Conservation (phyloP, 768 basidiomycete genomes). For the Rossbeevera mucosa region DNA sequence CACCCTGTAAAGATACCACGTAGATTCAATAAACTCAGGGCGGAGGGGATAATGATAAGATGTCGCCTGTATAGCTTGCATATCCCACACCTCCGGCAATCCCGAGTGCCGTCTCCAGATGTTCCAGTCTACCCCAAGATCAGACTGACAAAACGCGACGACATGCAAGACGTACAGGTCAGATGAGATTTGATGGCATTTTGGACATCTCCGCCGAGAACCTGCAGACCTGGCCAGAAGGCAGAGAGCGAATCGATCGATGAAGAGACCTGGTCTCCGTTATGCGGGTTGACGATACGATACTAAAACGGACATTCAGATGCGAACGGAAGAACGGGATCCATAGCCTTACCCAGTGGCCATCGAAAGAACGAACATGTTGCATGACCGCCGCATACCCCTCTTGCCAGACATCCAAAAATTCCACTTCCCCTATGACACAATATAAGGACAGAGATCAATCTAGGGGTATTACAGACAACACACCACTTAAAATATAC, state of each 20-base stretch:
- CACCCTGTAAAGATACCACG: slow-evolving; percentile 91
- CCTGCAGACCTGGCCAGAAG: slow-evolving; percentile 96
- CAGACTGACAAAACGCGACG: neutral
- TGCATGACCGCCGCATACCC: slow-evolving; percentile 82
- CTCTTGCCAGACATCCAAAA: slow-evolving; percentile 81
- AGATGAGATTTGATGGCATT: slow-evolving; percentile 92
- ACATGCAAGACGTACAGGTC: slow-evolving; percentile 52
- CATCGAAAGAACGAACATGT: slow-evolving; percentile 75
- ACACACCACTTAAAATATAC: slow-evolving; percentile 78
- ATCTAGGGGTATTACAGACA: neutral
- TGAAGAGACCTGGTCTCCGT: slow-evolving; percentile 66
- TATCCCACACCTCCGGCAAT: slow-evolving; percentile 90
- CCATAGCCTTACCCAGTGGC: slow-evolving; percentile 65
- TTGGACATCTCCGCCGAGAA: slow-evolving; percentile 78
- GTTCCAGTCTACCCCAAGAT: slow-evolving; percentile 68
- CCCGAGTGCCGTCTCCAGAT: slow-evolving; percentile 85
- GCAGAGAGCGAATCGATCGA: slow-evolving; percentile 95
- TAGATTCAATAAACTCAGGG: slow-evolving; percentile 94
- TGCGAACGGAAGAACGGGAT: neutral
- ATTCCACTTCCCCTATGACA: slow-evolving; percentile 64
- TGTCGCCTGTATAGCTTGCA: slow-evolving; percentile 64
- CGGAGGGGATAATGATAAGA: slow-evolving; percentile 77
- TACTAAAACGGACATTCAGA: slow-evolving; percentile 47
- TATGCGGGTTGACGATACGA: slow-evolving; percentile 76
- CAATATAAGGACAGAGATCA: neutral